Evolutionary conservation across 352 stramenopile species (phyloP).

Genomic region (Pythium oligandrum): DNA sequence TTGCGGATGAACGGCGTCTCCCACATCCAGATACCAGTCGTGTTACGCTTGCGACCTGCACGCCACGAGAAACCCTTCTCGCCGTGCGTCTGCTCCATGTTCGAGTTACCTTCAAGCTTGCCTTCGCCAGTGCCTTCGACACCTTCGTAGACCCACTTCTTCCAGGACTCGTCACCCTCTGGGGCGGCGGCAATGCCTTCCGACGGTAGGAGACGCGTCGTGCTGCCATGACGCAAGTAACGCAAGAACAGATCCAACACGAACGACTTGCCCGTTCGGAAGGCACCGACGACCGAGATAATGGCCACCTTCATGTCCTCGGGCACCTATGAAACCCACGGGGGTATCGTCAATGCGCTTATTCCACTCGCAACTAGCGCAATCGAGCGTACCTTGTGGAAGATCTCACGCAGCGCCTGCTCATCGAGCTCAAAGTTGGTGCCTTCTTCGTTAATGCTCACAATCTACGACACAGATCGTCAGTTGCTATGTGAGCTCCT

Average conservation of each 20-base stretch:
- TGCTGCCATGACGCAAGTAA: constrained; percentile 88
- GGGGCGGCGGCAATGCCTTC: constrained; percentile 16
- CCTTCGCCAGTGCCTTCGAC: constrained; percentile 42
- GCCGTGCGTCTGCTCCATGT: constrained; percentile 68
- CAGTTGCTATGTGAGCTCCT: no score
- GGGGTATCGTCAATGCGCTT: no score
- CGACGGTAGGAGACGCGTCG: constrained; percentile 34
- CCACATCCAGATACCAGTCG: constrained; percentile 99
- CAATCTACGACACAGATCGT: constrained; percentile 36
- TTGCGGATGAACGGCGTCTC: constrained; percentile 95
- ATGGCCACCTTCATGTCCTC: constrained; percentile 96
- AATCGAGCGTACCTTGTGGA: constrained; percentile 10
- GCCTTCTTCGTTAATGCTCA: constrained; percentile 85
- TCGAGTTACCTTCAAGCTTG: constrained; percentile 83
- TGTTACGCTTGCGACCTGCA: constrained; percentile 95
- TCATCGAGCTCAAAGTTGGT: constrained; percentile 84
- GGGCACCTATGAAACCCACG: constrained; percentile 33
- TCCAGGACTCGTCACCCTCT: constrained; percentile 47
- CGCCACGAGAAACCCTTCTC: constrained; percentile 95
- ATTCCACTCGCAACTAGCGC: background rate
- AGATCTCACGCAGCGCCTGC: constrained; percentile 61
- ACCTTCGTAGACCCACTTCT: constrained; percentile 59
- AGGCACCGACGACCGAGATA: constrained; percentile 97
- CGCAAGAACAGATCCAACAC: constrained; percentile 97
- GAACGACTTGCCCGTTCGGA: constrained; percentile 99